Percentiles rank a stretch among this genome's conserved stretches.
phyloP scores from a whole-genome alignment of 2,329 filamentous ascomycete species.

The Penicillium sp. region DNA sequence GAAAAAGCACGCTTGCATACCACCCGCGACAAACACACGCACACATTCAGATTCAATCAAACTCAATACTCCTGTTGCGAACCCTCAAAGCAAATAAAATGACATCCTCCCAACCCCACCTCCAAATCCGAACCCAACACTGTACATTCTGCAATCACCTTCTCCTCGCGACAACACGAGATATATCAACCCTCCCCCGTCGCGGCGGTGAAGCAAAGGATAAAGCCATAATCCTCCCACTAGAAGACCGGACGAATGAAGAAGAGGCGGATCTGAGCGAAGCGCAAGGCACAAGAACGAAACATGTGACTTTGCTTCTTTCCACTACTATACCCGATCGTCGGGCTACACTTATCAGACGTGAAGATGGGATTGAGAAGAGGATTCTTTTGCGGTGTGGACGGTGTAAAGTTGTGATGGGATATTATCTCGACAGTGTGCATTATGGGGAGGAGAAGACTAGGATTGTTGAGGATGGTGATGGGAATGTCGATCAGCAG shows the following conservation, averaged over 20 bases:
- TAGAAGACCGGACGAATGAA: constrained; percentile 33
- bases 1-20: background rate
- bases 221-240: constrained; percentile 57
- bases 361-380: constrained; percentile 68
- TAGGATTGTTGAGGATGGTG: constrained; percentile 13
- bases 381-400: constrained; percentile 59
- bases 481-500: constrained; percentile 17
- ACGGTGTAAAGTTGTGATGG: constrained; percentile 61
- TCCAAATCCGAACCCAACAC: constrained; percentile 54
- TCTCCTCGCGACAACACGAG: constrained; percentile 59
- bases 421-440: constrained; percentile 60
- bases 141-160: constrained; percentile 66
- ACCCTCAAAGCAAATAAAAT: background rate
- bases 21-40: background rate
- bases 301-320: constrained; percentile 52
- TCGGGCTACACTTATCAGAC: constrained; percentile 52
- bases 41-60: background rate
- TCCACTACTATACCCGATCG: constrained; percentile 50
- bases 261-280: constrained; percentile 18
- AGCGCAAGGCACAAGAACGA: constrained; percentile 12
- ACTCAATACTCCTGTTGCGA: background rate
- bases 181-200: constrained; percentile 53
- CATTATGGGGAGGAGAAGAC: constrained; percentile 38
- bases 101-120: constrained; percentile 5
- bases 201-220: constrained; percentile 54